Percentiles rank a stretch among this genome's conserved stretches.
Conservation (phyloP, 1,139 yeast genomes). For the Spencermartinsiella ligniputridi region DNA sequence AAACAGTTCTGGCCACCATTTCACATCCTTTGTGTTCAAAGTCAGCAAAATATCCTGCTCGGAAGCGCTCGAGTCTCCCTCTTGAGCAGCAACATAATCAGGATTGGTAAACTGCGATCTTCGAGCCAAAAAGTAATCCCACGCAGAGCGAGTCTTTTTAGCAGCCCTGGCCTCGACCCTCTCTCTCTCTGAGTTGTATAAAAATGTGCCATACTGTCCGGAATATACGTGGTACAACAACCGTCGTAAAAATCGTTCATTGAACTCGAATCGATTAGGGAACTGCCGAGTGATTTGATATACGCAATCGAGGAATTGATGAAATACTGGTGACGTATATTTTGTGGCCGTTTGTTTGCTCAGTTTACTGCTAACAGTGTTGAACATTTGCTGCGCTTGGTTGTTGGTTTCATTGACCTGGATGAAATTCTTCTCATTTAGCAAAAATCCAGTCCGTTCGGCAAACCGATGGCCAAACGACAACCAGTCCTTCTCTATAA, state of each 20-base stretch:
- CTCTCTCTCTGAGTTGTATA: constrained; percentile 72
- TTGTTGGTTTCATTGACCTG: constrained; percentile 22
- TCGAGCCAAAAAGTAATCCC: constrained; percentile 90
- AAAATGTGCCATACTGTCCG: constrained; percentile 90
- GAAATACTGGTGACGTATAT: constrained; percentile 82
- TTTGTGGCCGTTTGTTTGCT: constrained; percentile 37
- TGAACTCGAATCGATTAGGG: constrained; percentile 75
- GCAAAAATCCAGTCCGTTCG: constrained; percentile 64
- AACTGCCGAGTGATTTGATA: constrained; percentile 72
- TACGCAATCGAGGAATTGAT: constrained; percentile 86
- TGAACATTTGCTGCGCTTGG: constrained; percentile 37
- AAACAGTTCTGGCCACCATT: constrained; percentile 85
- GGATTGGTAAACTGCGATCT: constrained; percentile 63
- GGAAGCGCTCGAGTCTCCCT: constrained; percentile 12
- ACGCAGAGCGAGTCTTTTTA: constrained; percentile 66
- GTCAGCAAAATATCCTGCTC: constrained; percentile 54
- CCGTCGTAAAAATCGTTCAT: constrained; percentile 80
- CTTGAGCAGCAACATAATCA: constrained; percentile 32
- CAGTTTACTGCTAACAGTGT: constrained; percentile 32
- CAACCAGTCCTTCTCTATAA: constrained; percentile 92
- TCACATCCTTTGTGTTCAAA: constrained; percentile 53
- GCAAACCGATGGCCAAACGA: constrained; percentile 90
- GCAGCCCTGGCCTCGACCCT: constrained; percentile 40
- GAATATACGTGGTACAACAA: constrained; percentile 84
- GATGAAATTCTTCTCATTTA: constrained; percentile 29